A percentile compares a stretch with the other conserved stretches of the same genome.
Evolutionary conservation across 768 basidiomycete species (phyloP).

Genomic region (Lentinula edodes): DNA sequence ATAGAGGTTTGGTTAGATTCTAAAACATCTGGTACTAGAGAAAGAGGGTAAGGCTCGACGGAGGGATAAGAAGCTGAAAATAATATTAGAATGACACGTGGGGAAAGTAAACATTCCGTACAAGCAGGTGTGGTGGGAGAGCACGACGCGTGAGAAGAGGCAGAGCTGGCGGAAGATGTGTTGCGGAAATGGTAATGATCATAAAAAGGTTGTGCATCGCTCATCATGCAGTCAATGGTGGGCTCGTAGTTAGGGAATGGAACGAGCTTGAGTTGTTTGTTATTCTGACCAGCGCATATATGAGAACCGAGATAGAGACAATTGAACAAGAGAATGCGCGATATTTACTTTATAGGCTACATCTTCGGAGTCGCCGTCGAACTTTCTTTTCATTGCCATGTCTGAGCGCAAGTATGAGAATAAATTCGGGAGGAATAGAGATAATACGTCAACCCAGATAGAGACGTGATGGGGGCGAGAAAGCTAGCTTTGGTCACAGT

Average conservation of each 20-base stretch:
- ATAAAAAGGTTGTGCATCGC: conserved; percentile 54
- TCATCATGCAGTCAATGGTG: conserved; percentile 70
- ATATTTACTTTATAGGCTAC: conserved; percentile 41
- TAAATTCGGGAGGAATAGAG: neutral
- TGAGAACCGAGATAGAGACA: neutral
- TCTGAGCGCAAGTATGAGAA: neutral
- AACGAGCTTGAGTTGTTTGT: conserved; percentile 69
- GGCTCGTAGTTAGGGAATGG: conserved; percentile 64
- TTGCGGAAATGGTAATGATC: conserved; percentile 53
- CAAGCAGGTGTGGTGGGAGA: conserved; percentile 39
- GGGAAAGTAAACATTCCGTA: conserved; percentile 22
- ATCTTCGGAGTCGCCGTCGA: conserved; percentile 53
- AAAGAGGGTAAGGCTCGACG: conserved; percentile 57
- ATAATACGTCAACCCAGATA: conserved; percentile 15
- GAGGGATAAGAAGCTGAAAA: conserved; percentile 39
- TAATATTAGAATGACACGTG: neutral
- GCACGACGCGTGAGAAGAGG: conserved; percentile 50
- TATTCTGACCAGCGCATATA: conserved; percentile 29
- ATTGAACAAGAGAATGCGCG: neutral
- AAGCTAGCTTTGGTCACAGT: neutral
- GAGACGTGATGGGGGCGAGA: conserved; percentile 9
- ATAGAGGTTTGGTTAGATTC: conserved; percentile 36
- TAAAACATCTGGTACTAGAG: conserved; percentile 42
- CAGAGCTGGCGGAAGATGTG: conserved; percentile 52
- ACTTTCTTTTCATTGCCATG: conserved; percentile 78